Evolutionary conservation across 2,329 filamentous ascomycete genomes (phyloP).

Genomic region (Pestalotiopsis sp.): DNA sequence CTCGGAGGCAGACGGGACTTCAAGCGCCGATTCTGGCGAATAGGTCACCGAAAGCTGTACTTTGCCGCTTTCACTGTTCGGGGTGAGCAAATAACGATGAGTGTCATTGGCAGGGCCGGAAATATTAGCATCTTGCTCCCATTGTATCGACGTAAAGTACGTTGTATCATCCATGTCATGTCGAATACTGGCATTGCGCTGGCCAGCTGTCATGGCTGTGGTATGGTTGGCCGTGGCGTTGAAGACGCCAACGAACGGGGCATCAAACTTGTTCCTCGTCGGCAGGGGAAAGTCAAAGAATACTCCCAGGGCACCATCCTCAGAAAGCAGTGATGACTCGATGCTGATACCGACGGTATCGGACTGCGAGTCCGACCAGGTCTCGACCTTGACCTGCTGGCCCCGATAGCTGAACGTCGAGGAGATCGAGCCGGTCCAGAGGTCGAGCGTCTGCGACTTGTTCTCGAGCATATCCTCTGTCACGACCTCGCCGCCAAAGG

Average conservation of each 20-base stretch:
- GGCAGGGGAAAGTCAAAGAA: slow-evolving; percentile 57
- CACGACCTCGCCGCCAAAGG: slow-evolving; percentile 41
- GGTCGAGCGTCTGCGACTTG: slow-evolving; percentile 46
- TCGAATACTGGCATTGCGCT: slow-evolving; percentile 38
- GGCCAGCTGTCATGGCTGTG: slow-evolving; percentile 35
- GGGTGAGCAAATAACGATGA: slow-evolving; percentile 46
- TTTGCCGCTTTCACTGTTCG: slow-evolving; percentile 22
- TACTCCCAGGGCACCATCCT: slow-evolving; percentile 39
- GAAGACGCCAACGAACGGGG: slow-evolving; percentile 55
- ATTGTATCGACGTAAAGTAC: slow-evolving; percentile 43
- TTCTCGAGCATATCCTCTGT: slow-evolving; percentile 41
- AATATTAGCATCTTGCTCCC: slow-evolving; percentile 38
- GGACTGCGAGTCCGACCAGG: slow-evolving; percentile 45
- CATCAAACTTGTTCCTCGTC: slow-evolving; percentile 54
- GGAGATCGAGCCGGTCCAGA: slow-evolving; percentile 48
- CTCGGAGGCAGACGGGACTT: slow-evolving; percentile 25
- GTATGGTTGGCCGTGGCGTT: slow-evolving; percentile 48
- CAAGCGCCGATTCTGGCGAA: slow-evolving; percentile 26
- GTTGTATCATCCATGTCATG: slow-evolving; percentile 45
- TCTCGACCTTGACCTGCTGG: slow-evolving; percentile 41
- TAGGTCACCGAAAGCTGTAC: slow-evolving; percentile 36
- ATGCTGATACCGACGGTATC: slow-evolving; percentile 48
- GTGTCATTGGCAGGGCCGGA: slow-evolving; percentile 34
- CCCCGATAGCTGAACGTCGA: slow-evolving; percentile 47
- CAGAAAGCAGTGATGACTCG: slow-evolving; percentile 41